phyloP scores from a whole-genome alignment of 192 early-diverging fungal species.

The Rhizophagus sp. region DNA sequence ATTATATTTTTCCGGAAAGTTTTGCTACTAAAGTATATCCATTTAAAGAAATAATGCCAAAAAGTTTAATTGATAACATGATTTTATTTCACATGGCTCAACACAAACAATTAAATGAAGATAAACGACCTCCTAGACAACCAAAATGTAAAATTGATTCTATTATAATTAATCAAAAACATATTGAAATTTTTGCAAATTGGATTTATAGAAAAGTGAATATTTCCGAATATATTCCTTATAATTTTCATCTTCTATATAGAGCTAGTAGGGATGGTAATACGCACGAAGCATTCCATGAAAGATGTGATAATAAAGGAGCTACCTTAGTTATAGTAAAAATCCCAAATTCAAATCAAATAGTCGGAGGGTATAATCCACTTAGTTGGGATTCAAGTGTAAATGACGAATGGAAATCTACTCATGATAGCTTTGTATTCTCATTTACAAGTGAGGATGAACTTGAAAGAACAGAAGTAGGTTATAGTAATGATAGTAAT shows the following conservation, averaged over 20 bases:
- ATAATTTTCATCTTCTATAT: neutral
- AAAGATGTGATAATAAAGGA: neutral
- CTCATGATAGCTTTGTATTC: too few relatives aligned
- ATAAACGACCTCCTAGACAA: neutral
- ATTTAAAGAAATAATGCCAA: neutral
- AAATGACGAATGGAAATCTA: too few relatives aligned
- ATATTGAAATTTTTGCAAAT: neutral
- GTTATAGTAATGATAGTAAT: neutral
- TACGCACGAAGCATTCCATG: too few relatives aligned
- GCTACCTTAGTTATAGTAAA: neutral
- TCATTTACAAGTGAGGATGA: neutral
- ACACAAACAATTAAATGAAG: neutral
- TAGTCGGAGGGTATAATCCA: conserved; percentile 15
- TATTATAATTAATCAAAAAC: neutral
- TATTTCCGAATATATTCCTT: neutral
- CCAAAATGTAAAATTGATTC: neutral
- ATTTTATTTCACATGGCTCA: neutral
- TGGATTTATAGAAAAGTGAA: neutral
- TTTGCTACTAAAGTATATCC: too few relatives aligned
- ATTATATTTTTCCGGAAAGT: too few relatives aligned
- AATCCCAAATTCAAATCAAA: neutral
- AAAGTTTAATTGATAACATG: neutral
- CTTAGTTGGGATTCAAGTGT: neutral
- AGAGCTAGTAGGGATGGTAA: neutral
- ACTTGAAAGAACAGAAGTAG: too few relatives aligned